These are phyloP conservation scores for Diaporthe vexans DNA, from an alignment of 2,329 filamentous ascomycete genomes.

Conservation along the genomic window DNA sequence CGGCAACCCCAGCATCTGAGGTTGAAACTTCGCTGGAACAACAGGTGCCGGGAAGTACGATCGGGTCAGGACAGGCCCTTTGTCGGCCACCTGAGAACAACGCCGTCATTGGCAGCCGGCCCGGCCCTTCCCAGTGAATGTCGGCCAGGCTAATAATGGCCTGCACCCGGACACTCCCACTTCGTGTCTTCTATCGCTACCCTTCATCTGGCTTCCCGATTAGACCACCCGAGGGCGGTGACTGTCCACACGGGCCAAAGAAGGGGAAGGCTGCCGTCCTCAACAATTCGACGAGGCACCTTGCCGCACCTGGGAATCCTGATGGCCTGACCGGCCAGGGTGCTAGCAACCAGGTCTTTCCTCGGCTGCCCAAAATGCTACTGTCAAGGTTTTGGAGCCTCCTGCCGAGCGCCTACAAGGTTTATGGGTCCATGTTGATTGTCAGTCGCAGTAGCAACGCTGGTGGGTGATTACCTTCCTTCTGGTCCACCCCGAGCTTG, in stretches of 20 bases:
- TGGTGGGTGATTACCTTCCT: not conserved
- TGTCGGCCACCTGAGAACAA: slow-evolving; percentile 1
- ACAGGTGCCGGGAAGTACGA: not conserved
- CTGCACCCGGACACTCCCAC: not conserved
- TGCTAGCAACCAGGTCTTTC: not conserved
- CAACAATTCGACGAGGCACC: not conserved
- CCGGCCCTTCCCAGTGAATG: slow-evolving; percentile 25
- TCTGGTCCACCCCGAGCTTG: not conserved
- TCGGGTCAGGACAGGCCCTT: slow-evolving; percentile 11
- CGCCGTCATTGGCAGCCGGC: slow-evolving; percentile 18
- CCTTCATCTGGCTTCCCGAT: not conserved
- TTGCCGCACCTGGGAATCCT: not conserved
- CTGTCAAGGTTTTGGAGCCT: slow-evolving; percentile 22
- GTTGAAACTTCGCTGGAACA: slow-evolving; percentile 34
- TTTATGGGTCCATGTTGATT: not conserved
- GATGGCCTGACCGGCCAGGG: slow-evolving; percentile 2
- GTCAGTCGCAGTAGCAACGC: not conserved
- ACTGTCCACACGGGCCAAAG: not conserved
- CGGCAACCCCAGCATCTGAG: slow-evolving; percentile 12
- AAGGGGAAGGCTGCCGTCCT: not conserved
- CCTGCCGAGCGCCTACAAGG: slow-evolving; percentile 19
- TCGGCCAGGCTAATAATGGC: slow-evolving; percentile 12
- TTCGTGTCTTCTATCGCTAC: not conserved
- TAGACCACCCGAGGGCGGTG: not conserved
- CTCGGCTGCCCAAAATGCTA: slow-evolving; percentile 21